Conservation (phyloP, 2,329 filamentous ascomycete species). For the Graphilbum ipis-grandicollis region DNA sequence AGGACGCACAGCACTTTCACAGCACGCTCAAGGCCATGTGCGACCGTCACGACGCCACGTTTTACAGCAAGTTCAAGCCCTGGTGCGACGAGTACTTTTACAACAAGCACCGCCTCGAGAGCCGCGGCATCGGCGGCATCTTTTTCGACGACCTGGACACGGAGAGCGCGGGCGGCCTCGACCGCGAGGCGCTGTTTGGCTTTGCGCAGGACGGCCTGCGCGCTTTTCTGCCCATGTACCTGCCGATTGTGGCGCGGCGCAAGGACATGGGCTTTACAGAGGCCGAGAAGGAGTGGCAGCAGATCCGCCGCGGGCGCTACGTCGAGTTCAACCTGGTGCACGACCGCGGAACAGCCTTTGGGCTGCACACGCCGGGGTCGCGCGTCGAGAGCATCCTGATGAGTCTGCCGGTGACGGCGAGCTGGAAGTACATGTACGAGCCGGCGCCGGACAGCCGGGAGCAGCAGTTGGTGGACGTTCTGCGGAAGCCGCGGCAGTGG, state of each 20-base stretch:
- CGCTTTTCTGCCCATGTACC: conserved; percentile 77
- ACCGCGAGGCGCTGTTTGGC: conserved; percentile 76
- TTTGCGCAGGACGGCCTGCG: conserved; percentile 75
- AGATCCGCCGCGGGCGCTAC: conserved; percentile 82
- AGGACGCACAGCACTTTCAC: conserved; percentile 96
- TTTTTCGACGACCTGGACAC: conserved; percentile 96
- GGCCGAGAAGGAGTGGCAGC: conserved; percentile 89
- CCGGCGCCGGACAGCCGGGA: conserved; percentile 61
- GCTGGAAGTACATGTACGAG: conserved; percentile 92
- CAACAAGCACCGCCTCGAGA: conserved; percentile 79
- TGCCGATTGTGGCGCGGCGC: conserved; percentile 73
- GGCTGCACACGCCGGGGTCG: conserved; percentile 78
- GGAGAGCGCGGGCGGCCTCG: conserved; percentile 36
- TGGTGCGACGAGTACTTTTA: conserved; percentile 98
- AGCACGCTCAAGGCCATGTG: conserved; percentile 81
- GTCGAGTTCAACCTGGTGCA: conserved; percentile 98
- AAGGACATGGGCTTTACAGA: conserved; percentile 86
- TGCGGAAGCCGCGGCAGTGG: conserved; percentile 50
- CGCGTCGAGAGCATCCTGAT: conserved; percentile 94
- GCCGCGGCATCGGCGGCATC: conserved; percentile 81
- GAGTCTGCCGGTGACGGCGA: conserved; percentile 83
- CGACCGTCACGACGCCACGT: conserved; percentile 79
- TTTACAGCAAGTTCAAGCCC: conserved; percentile 89
- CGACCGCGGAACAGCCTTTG: conserved; percentile 87
- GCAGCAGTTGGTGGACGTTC: conserved; percentile 59